Evolutionary conservation across 345 rosid species (phyloP).

Genomic region (Acer negundo): DNA sequence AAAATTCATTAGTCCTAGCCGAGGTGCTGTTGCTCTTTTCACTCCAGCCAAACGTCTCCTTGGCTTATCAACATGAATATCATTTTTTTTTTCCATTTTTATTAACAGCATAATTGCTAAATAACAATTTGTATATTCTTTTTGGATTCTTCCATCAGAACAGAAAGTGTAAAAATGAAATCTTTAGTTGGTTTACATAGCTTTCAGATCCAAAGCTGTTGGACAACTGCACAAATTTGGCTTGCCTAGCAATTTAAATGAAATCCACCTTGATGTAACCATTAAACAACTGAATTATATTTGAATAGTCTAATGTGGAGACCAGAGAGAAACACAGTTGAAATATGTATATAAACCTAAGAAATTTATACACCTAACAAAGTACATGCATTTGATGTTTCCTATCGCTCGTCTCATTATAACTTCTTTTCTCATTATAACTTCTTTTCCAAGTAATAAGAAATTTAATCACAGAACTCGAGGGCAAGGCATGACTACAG

Average conservation of each 20-base stretch:
- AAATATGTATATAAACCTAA: too few species aligned
- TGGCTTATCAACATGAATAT: not conserved
- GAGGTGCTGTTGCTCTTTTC: constrained; percentile 55
- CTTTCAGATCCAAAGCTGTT: too few species aligned
- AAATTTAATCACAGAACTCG: too few species aligned
- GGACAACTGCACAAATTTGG: not conserved
- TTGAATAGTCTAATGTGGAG: not conserved
- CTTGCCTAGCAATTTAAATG: too few species aligned
- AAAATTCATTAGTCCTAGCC: constrained; percentile 58
- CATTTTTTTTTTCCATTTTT: not conserved
- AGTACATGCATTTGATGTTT: not conserved
- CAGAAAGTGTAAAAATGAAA: not conserved
- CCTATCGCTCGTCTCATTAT: too few species aligned
- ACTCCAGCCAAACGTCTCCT: constrained; percentile 54
- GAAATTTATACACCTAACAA: too few species aligned
- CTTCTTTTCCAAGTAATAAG: too few species aligned
- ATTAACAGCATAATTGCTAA: too few species aligned
- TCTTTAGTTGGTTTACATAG: too few species aligned
- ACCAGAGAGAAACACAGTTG: not conserved
- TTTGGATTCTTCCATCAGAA: not conserved
- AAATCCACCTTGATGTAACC: not conserved
- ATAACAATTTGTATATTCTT: not conserved
- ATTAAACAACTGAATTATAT: too few species aligned
- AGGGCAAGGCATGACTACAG: too few species aligned
- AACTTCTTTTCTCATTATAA: too few species aligned